Percentiles rank a stretch among this genome's conserved stretches.
phyloP scores from a whole-genome alignment of 1,284 basidiomycete genomes.

The Lignosus rhinocerotis region DNA sequence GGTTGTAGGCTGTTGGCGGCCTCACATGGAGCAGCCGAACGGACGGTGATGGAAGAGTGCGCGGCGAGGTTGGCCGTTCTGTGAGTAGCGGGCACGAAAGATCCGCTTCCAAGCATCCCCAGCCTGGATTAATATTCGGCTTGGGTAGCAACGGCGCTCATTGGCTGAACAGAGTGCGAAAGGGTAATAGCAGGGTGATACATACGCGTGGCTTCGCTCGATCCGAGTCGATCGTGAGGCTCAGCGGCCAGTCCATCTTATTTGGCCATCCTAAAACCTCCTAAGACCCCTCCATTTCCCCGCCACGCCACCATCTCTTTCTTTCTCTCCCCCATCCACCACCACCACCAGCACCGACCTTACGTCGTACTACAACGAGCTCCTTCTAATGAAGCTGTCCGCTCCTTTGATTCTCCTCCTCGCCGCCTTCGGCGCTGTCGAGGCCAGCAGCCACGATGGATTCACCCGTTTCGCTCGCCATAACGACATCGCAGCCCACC shows the following conservation, averaged over 20 bases:
- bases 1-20: neutral
- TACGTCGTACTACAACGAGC: conserved; percentile 18
- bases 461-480: conserved; percentile 28
- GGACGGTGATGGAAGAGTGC: neutral
- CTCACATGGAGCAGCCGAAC: neutral
- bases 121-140: conserved; percentile 5
- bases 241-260: conserved; percentile 2
- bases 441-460: conserved; percentile 40
- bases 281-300: neutral
- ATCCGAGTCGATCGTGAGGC: neutral
- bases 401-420: conserved; percentile 42
- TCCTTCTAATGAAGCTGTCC: conserved; percentile 36
- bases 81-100: conserved; percentile 2
- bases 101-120: conserved; percentile 7
- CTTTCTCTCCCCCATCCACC: conserved; percentile 2
- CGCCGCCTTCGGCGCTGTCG: conserved; percentile 37
- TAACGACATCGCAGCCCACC: conserved; percentile 6
- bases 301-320: neutral
- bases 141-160: neutral
- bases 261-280: conserved; percentile 2
- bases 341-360: conserved; percentile 10
- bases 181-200: no score
- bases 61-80: conserved; percentile 16
- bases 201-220: conserved; percentile 4
- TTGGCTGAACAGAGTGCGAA: conserved; percentile 4